Percentiles rank a stretch among this genome's conserved stretches.
Evolutionary conservation across 139 green algal species (phyloP).

Genomic region (Axilococcus clingmanii): DNA sequence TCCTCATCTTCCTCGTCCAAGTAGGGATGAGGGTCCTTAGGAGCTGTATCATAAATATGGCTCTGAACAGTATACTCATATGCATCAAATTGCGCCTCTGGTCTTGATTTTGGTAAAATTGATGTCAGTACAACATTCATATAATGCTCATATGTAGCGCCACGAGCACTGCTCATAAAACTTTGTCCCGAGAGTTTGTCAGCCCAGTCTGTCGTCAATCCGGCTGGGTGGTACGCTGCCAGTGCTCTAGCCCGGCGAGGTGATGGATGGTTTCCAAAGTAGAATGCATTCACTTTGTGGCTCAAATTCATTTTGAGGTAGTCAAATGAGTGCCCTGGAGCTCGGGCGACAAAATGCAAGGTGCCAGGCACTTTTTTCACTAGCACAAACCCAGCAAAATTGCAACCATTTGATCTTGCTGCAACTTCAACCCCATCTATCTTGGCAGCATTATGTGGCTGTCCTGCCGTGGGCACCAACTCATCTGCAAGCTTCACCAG

Average conservation of each 20-base stretch:
- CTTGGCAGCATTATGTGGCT: slow-evolving; percentile 43
- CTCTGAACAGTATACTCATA: slow-evolving; percentile 89
- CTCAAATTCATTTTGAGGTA: slow-evolving; percentile 76
- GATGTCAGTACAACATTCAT: slow-evolving; percentile 78
- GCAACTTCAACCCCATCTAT: neutral
- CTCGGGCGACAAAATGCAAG: slow-evolving; percentile 71
- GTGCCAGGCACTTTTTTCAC: slow-evolving; percentile 96
- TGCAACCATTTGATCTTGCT: slow-evolving; percentile 1
- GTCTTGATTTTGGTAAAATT: slow-evolving; percentile 43
- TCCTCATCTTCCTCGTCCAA: slow-evolving; percentile 33
- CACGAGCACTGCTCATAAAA: slow-evolving; percentile 48
- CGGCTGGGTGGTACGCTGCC: slow-evolving; percentile 61
- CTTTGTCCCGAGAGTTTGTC: slow-evolving; percentile 69
- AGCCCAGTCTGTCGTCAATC: slow-evolving; percentile 70
- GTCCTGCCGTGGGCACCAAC: slow-evolving; percentile 59
- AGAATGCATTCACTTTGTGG: slow-evolving; percentile 52
- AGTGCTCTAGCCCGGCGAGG: slow-evolving; percentile 22
- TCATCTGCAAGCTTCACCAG: slow-evolving; percentile 74
- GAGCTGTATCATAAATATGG: slow-evolving; percentile 57
- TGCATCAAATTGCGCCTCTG: slow-evolving; percentile 49
- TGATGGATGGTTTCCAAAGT: slow-evolving; percentile 65
- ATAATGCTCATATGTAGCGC: slow-evolving; percentile 84
- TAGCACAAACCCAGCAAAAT: slow-evolving; percentile 74
- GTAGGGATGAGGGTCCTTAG: neutral
- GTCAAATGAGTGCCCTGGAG: slow-evolving; percentile 77